Evolutionary conservation across 768 basidiomycete genomes (phyloP).

Genomic region (Leccinellum albellum): DNA sequence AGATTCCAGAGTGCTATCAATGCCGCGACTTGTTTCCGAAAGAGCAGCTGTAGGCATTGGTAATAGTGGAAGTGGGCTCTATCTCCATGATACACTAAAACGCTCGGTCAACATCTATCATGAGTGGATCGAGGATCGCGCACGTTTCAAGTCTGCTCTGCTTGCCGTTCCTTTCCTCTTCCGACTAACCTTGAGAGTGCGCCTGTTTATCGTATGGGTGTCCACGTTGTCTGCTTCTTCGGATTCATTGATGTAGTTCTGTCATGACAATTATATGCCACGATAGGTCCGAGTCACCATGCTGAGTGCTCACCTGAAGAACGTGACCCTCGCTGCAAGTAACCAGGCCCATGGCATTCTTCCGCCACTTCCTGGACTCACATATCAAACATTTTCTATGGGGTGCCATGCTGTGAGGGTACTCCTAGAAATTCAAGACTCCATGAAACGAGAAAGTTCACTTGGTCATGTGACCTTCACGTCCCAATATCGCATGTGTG

Average conservation of each 20-base stretch:
- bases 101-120: not conserved
- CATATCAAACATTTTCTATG: constrained; percentile 71
- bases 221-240: constrained; percentile 64
- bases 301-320: constrained; percentile 58
- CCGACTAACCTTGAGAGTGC: constrained; percentile 55
- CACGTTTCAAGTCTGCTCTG: constrained; percentile 60
- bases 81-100: constrained; percentile 77
- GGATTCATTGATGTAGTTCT: constrained; percentile 85
- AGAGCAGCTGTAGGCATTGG: constrained; percentile 77
- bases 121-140: constrained; percentile 12
- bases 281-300: not conserved
- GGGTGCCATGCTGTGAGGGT: constrained; percentile 43
- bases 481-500: not conserved
- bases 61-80: constrained; percentile 77
- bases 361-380: constrained; percentile 84
- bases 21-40: constrained; percentile 71
- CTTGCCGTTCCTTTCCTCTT: constrained; percentile 49
- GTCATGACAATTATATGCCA: not conserved
- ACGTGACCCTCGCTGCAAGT: constrained; percentile 92
- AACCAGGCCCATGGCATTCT: constrained; percentile 76
- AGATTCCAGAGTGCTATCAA: constrained; percentile 63
- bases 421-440: not conserved
- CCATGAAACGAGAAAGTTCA: not conserved
- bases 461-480: constrained; percentile 10
- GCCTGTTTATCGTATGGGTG: constrained; percentile 60